A percentile compares a stretch with the other conserved stretches of the same genome.
Evolutionary conservation across 139 green algal genomes (phyloP).

Genomic region (Nannochloris sp.): DNA sequence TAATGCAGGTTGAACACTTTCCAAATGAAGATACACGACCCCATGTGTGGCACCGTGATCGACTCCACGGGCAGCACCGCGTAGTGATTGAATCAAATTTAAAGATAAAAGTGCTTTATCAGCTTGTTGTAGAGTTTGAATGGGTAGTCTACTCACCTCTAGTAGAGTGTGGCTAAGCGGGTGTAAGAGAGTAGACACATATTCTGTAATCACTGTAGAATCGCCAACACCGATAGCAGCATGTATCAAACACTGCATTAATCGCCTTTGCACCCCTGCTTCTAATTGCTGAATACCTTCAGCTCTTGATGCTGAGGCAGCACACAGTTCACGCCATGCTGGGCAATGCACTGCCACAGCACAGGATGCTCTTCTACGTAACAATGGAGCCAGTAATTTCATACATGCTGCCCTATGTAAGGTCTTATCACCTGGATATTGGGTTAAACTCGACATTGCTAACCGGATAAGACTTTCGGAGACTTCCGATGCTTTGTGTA

Average conservation of each 20-base stretch:
- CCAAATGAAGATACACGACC: conserved; percentile 29
- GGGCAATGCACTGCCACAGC: conserved; percentile 28
- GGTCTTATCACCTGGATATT: conserved; percentile 20
- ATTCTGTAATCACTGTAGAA: neutral
- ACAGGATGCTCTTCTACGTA: conserved; percentile 31
- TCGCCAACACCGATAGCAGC: conserved; percentile 12
- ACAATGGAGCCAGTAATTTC: conserved; percentile 48
- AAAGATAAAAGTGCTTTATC: conserved; percentile 3
- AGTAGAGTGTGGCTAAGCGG: neutral
- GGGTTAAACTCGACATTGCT: conserved; percentile 19
- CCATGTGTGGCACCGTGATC: conserved; percentile 36
- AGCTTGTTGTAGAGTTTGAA: neutral
- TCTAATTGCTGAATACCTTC: neutral
- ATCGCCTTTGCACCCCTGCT: conserved; percentile 15
- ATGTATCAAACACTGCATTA: conserved; percentile 18
- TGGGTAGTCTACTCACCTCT: neutral
- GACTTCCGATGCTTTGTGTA: neutral
- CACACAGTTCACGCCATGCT: conserved; percentile 44
- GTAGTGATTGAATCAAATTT: conserved; percentile 18
- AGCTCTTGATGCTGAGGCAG: conserved; percentile 20
- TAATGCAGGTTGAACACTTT: conserved; percentile 28
- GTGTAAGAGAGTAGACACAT: conserved; percentile 30
- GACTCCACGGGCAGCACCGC: conserved; percentile 48
- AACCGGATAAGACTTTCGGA: conserved; percentile 41
- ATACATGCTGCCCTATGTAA: conserved; percentile 30